These are phyloP conservation scores for Rhodocollybia butyracea DNA, from an alignment of 768 basidiomycete genomes.

Conservation along the genomic window DNA sequence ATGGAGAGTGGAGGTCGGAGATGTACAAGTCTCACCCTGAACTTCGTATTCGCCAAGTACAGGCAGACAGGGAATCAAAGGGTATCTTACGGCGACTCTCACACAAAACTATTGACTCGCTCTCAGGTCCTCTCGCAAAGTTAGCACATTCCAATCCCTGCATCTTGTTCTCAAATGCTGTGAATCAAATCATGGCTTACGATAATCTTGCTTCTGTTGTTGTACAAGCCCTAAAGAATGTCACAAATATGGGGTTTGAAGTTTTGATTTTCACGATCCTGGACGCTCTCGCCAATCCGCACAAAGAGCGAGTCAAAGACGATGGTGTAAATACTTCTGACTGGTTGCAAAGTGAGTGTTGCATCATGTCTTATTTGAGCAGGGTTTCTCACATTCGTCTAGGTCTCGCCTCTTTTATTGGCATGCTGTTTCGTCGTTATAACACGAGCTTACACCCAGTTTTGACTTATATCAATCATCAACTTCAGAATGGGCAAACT, in stretches of 20 bases:
- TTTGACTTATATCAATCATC: constrained; percentile 88
- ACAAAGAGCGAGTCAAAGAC: constrained; percentile 80
- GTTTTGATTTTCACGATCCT: constrained; percentile 86
- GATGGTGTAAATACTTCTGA: constrained; percentile 89
- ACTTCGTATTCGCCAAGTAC: constrained; percentile 73
- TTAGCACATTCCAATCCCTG: constrained; percentile 92
- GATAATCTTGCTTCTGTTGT: constrained; percentile 90
- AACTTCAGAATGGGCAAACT: constrained; percentile 77
- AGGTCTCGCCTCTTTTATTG: constrained; percentile 93
- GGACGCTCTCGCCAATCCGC: constrained; percentile 81
- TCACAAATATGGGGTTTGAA: constrained; percentile 93
- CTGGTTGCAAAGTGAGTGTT: constrained; percentile 86
- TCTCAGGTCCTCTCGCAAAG: constrained; percentile 89
- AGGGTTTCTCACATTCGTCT: background rate
- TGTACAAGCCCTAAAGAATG: constrained; percentile 83
- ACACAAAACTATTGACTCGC: constrained; percentile 75
- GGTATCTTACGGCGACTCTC: constrained; percentile 85
- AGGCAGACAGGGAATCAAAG: constrained; percentile 87
- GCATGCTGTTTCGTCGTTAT: constrained; percentile 87
- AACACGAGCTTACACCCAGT: constrained; percentile 80
- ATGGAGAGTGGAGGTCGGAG: constrained; percentile 89
- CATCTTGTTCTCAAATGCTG: constrained; percentile 83
- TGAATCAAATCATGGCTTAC: constrained; percentile 95
- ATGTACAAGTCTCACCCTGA: constrained; percentile 76
- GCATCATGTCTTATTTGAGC: constrained; percentile 14